Percentiles rank a stretch among this genome's conserved stretches.
Conservation (phyloP, 2,329 filamentous ascomycete genomes). For the Trichoderma harzianum region DNA sequence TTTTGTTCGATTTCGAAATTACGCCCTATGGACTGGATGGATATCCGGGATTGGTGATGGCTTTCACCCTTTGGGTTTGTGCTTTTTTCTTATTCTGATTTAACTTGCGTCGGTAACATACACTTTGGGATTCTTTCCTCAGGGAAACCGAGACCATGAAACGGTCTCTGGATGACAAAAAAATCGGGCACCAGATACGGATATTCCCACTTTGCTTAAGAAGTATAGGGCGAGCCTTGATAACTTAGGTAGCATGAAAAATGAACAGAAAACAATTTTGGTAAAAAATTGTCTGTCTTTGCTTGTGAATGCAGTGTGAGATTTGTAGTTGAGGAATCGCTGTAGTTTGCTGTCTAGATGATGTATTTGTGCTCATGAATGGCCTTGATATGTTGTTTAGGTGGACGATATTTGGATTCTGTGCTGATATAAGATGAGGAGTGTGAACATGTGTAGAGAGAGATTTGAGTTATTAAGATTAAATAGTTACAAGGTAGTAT, state of each 20-base stretch:
- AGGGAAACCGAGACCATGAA: background rate
- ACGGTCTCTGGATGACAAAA: background rate
- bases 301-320: background rate
- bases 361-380: background rate
- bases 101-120: background rate
- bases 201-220: constrained; percentile 1
- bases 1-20: background rate
- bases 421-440: background rate
- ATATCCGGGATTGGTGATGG: background rate
- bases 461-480: background rate
- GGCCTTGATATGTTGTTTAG: background rate
- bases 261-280: constrained; percentile 11
- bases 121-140: constrained; percentile 14
- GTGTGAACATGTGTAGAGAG: background rate
- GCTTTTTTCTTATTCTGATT: background rate
- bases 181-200: background rate
- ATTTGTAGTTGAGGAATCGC: background rate
- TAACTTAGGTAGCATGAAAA: constrained; percentile 3
- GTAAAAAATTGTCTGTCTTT: background rate
- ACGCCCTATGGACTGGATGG: constrained; percentile 9
- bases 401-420: background rate
- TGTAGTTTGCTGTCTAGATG: background rate
- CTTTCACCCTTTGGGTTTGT: background rate
- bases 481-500: background rate
- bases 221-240: constrained; percentile 12